These are phyloP conservation scores for Colletotrichum trifolii DNA, from an alignment of 2,329 filamentous ascomycete species.

Conservation along the genomic window DNA sequence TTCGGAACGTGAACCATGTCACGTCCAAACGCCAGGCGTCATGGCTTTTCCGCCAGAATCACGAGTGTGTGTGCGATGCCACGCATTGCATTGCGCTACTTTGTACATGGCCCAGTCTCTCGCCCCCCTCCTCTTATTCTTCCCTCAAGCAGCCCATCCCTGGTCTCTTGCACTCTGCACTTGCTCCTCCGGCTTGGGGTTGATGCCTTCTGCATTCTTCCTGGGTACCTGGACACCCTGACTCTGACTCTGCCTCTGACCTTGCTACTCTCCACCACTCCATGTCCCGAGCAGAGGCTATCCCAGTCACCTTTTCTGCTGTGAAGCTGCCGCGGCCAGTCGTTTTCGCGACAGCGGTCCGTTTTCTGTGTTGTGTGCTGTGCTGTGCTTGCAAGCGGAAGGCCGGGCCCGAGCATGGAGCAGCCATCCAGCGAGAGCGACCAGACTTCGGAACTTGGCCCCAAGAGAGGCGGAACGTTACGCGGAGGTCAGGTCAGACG, in stretches of 20 bases:
- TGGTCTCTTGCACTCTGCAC: background rate
- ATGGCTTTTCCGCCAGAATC: slow-evolving; percentile 5
- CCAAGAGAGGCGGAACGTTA: slow-evolving; percentile 23
- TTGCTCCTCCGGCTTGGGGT: background rate
- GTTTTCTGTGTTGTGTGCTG: background rate
- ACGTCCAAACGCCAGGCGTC: slow-evolving; percentile 29
- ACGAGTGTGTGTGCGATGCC: slow-evolving; percentile 16
- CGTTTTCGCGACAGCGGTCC: slow-evolving; percentile 18
- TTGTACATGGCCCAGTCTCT: slow-evolving; percentile 18
- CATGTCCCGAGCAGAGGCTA: slow-evolving; percentile 1
- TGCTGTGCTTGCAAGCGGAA: slow-evolving; percentile 11
- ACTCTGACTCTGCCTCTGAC: background rate
- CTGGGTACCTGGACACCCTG: background rate
- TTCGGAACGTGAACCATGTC: slow-evolving; percentile 10
- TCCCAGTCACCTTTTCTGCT: slow-evolving; percentile 7
- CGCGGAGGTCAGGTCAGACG: slow-evolving; percentile 7
- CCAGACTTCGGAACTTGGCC: slow-evolving; percentile 10
- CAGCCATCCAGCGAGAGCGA: slow-evolving; percentile 18
- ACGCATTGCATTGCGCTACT: no score
- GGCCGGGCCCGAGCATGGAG: slow-evolving; percentile 17
- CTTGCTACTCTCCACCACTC: background rate
- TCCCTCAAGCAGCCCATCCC: slow-evolving; percentile 24
- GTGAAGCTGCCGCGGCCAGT: slow-evolving; percentile 26
- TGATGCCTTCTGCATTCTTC: background rate
- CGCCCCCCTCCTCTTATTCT: background rate